Evolutionary conservation across 768 basidiomycete species (phyloP).

Genomic region (Xerocomus potaroensis): DNA sequence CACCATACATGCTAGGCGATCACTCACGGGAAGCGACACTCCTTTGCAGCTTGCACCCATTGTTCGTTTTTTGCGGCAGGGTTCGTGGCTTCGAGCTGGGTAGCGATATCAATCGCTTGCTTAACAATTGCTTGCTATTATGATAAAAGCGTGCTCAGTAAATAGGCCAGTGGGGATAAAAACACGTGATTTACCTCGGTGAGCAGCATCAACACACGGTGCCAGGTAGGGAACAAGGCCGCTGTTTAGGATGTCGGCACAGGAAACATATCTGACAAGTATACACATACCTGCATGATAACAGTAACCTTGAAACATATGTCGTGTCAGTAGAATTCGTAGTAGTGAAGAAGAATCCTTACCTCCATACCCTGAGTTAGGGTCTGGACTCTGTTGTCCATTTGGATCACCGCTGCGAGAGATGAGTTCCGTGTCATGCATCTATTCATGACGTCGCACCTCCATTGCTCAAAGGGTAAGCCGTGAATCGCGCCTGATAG

Average conservation of each 20-base stretch:
- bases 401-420: constrained; percentile 16
- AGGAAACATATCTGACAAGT: not conserved
- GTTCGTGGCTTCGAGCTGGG: not conserved
- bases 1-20: not conserved
- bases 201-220: constrained; percentile 12
- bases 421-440: not conserved
- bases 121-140: constrained; percentile 18
- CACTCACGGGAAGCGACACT: constrained; percentile 18
- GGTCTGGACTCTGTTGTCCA: constrained; percentile 4
- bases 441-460: not conserved
- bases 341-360: not conserved
- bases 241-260: constrained; percentile 10
- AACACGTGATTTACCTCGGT: constrained; percentile 6
- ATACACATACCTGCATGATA: constrained; percentile 14
- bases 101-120: constrained; percentile 13
- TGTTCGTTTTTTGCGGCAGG: not conserved
- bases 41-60: constrained; percentile 12
- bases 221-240: constrained; percentile 22
- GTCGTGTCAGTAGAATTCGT: constrained; percentile 1
- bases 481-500: no score
- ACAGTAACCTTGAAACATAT: constrained; percentile 13
- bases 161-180: no score
- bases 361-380: constrained; percentile 9
- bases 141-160: no score
- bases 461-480: constrained; percentile 2